Conservation (phyloP, 805 yeast species). For the Martiniozyma abietophila region DNA sequence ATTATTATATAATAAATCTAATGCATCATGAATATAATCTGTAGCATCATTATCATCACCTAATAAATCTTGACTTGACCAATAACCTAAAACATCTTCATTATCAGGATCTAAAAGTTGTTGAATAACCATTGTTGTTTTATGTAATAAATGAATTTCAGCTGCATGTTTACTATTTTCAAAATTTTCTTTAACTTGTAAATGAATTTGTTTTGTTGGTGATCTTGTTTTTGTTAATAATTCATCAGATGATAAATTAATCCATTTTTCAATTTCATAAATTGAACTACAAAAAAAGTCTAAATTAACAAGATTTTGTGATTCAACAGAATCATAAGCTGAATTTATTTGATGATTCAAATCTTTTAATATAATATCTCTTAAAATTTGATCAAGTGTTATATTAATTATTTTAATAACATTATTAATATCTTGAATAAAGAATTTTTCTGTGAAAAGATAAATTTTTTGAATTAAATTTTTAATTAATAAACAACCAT, state of each 20-base stretch:
- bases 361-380: conserved; percentile 55
- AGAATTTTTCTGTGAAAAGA: conserved; percentile 56
- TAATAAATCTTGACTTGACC: conserved; percentile 2
- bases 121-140: conserved; percentile 72
- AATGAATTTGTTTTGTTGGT: conserved; percentile 24
- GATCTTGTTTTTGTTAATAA: conserved; percentile 27
- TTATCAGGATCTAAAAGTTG: conserved; percentile 78
- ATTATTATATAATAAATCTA: conserved; percentile 68
- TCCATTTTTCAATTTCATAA: conserved; percentile 48
- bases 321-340: conserved; percentile 77
- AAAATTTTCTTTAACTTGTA: conserved; percentile 37
- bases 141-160: conserved; percentile 68
- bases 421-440: conserved; percentile 52
- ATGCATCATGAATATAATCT: conserved; percentile 6
- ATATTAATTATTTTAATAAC: conserved; percentile 50
- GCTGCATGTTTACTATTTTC: conserved; percentile 49
- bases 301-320: conserved; percentile 81
- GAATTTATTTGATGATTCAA: conserved; percentile 54
- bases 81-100: conserved; percentile 63
- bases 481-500: conserved; percentile 69
- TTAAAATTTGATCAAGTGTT: conserved; percentile 61
- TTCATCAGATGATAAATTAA: conserved; percentile 26
- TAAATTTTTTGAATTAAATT: conserved; percentile 54
- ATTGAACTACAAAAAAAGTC: conserved; percentile 79
- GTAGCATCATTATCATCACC: conserved; percentile 3